Evolutionary conservation across 805 yeast species (phyloP).

Genomic region (Ogataea trehaloabstinens): DNA sequence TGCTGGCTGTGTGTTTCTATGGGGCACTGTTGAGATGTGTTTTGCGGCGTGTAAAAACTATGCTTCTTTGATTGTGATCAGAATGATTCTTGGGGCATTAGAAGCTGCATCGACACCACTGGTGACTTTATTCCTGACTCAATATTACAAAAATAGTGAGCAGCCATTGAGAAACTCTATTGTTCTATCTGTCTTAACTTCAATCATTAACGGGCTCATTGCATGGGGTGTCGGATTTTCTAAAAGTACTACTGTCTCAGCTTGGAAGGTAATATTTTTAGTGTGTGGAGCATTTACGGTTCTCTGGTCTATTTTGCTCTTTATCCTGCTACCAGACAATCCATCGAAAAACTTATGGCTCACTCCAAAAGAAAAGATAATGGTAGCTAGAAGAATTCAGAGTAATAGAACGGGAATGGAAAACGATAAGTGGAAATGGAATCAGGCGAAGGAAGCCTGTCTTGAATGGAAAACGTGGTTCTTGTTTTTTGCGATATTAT

Average conservation of each 20-base stretch:
- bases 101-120: conserved; percentile 58
- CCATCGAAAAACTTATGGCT: conserved; percentile 54
- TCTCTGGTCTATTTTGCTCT: conserved; percentile 41
- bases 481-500: conserved; percentile 43
- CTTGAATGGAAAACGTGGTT: conserved; percentile 51
- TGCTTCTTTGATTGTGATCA: conserved; percentile 43
- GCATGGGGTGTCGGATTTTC: conserved; percentile 44
- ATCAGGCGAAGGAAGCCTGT: conserved; percentile 56
- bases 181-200: conserved; percentile 43
- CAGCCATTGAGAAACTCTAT: conserved; percentile 42
- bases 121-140: conserved; percentile 50
- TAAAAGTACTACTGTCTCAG: conserved; percentile 38
- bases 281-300: conserved; percentile 59
- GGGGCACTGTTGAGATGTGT: conserved; percentile 43
- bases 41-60: conserved; percentile 41
- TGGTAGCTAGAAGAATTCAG: conserved; percentile 56
- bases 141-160: conserved; percentile 52
- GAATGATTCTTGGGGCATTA: conserved; percentile 49
- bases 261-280: conserved; percentile 62
- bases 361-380: conserved; percentile 42
- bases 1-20: conserved; percentile 29
- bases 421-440: conserved; percentile 48
- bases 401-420: conserved; percentile 61
- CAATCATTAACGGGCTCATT: conserved; percentile 48
- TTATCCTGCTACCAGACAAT: conserved; percentile 46